Evolutionary conservation across 495 filamentous ascomycete genomes (phyloP).

Genomic region (Aspergillus asperescens): DNA sequence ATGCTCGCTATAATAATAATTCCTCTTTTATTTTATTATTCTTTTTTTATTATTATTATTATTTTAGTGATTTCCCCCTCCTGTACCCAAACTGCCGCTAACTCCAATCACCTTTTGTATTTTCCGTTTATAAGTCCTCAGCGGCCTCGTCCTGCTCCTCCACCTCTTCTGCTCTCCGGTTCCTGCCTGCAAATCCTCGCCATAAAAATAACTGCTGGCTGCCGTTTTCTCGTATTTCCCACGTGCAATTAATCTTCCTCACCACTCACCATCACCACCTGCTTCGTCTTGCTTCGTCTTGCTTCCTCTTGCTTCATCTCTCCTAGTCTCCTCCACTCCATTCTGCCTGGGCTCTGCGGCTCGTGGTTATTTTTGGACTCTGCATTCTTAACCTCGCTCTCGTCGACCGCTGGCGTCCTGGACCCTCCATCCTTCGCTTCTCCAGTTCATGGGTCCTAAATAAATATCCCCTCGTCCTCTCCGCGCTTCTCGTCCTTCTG

Average conservation of each 20-base stretch:
- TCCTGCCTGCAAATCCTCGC: slow-evolving; percentile 9
- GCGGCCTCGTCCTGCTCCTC: slow-evolving; percentile 1
- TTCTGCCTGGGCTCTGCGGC: slow-evolving; percentile 17
- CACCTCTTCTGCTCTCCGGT: slow-evolving; percentile 13
- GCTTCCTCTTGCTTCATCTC: slow-evolving; percentile 7
- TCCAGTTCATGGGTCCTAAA: neutral
- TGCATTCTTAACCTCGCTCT: slow-evolving; percentile 10
- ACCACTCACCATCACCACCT: slow-evolving; percentile 7
- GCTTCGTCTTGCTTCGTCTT: slow-evolving; percentile 5
- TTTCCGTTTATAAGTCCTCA: slow-evolving; percentile 1
- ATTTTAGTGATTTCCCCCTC: slow-evolving; percentile 5
- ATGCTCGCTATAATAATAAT: slow-evolving; percentile 5
- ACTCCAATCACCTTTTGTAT: slow-evolving; percentile 7
- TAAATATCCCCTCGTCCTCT: slow-evolving; percentile 6
- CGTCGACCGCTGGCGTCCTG: neutral
- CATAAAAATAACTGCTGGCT: slow-evolving; percentile 16
- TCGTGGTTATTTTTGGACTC: slow-evolving; percentile 30
- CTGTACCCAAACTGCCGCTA: neutral
- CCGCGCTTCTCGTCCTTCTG: neutral
- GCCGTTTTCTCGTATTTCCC: slow-evolving; percentile 31
- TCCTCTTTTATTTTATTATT: slow-evolving; percentile 5
- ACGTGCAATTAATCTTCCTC: too few species aligned
- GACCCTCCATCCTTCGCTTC: neutral
- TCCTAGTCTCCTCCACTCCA: neutral
- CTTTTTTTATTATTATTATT: slow-evolving; percentile 11